Base-by-base conservation (phyloP, 768 basidiomycete genomes). In the Suillus subalutaceus region DNA sequence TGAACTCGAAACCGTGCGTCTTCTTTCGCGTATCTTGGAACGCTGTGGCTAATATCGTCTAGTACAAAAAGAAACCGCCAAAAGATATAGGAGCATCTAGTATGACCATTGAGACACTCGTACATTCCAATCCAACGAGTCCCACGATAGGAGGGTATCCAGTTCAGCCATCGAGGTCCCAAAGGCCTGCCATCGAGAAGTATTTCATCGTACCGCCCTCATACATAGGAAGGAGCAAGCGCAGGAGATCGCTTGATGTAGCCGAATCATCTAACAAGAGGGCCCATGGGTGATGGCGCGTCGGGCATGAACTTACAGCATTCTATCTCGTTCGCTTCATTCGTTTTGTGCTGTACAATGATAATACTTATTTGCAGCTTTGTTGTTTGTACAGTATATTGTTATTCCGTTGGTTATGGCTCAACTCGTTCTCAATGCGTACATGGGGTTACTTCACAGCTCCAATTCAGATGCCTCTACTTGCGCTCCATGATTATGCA, bases 1-100 rank as follows among this genome's bases (percentile, higher is more conserved):
- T 44, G 93, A 94, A 70, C 83, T 95, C 9, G 90, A 92, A 77
- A 90, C 88, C 4, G 91, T 92, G 68, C 64, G 77, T 50, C 63
- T 62, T 48, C 64, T 60, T 43, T 26, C 26, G 13, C 18, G 60
- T 26, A 37, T 62, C 63, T 67, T 41, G 66, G 62, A 40, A 70
- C 71, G 55, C 66, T 72, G 68, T 72, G 71, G 72, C 68, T 73
- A 66, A 72, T 76, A 73, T 67, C 55, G 43, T 71, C 53, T 72
- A 89, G 85, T 89, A 89, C 74, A 87, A 88, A 72, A 60, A 60
- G 59, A 88, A 86, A 76, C 84, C 80, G 73, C 73, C 79, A 18
- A 73, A 73, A 38, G 71, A 74, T 57, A 63, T 67, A 53, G 79
- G 78, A 56, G 74, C 69, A 48, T 74, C 78, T 2, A 77, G 81